Base-by-base conservation (phyloP, 352 stramenopile genomes). In the Globisporangium apiculatum region DNA sequence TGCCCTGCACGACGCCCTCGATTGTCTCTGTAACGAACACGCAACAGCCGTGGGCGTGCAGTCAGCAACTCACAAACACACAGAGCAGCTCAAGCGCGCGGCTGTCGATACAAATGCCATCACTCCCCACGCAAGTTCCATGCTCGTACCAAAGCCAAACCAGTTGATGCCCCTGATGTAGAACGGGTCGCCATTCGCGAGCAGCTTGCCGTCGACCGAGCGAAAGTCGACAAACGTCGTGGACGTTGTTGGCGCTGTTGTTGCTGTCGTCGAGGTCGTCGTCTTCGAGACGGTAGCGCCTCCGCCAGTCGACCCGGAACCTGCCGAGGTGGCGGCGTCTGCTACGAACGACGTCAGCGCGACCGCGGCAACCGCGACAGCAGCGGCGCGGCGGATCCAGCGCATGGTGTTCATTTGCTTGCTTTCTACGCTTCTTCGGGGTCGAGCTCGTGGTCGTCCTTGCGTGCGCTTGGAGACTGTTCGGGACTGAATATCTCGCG, bases 151-250 rank as follows among this genome's bases (percentile, higher is more conserved):
- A 11, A 64, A 70, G 55, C 79, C 79, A 57, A 89, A 89, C 76
- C 76, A 89, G 64, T 89, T 89, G 55, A 87, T 79, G 56, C 79
- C 79, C 57, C 84, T 85, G 65, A 89, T 67, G 60, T 80, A 67
- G 55, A 89, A 76, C 53, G 67, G 61, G 66, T 82, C 65, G 58
- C 69, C 73, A 59, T 84, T 67, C 12, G 76, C 79, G 36, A 75
- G 67, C 51, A 89, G 65, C 48, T 81, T 50, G 7, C 76, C 79
- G 45, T 89, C 64, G 9, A 82, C 67, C 17, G 76, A 86, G 45
- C 71, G 75, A 65, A 89, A 89, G 47, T 83, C 66, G 59, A 87
- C 76, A 54, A 85, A 83, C 35, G 53, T 73, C n/a, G 55, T 55
- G 37, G 55, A 60, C 51, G 51, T n/a, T 15, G 11, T 55, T 31